Evolutionary conservation across 2,329 filamentous ascomycete genomes (phyloP), one percentile per base, ranked within the genome.

Genomic region (Amylocarpus encephaloides): DNA sequence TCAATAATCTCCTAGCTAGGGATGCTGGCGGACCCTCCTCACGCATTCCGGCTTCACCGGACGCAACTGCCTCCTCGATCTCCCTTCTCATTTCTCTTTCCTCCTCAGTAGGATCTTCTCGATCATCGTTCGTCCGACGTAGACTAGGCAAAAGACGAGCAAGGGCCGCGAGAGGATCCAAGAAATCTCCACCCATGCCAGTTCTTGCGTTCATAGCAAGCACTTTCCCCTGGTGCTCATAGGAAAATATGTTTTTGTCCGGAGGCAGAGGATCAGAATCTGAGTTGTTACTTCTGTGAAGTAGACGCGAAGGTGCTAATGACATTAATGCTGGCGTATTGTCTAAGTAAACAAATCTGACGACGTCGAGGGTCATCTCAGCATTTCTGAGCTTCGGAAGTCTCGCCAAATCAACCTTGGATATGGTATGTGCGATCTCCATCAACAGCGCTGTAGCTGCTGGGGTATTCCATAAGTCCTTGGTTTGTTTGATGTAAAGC

Each of bases 401-500:
- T 1, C 35, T 22, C 2, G 48, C 42, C 5, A 45, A 29, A 15
- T 60, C 43, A 15, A 60, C 52, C 47, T 62, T 64, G 3, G 56
- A 43, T 2, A 64, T 62, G 0, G 61, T 60, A 57, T 81, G 77
- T 35, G 79, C 80, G 12, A 84, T 75, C 63, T 86, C 82, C 33
- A 82, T 73, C 0, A 88, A 72, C 2, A 88, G 67, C 16, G 75
- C 73, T 5, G 77, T 79, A 1, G 75, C 76, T 62, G 86, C 83
- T 1, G 84, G 80, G 0, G 80, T 85, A 57, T 85, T 86, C 85
- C 85, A 88, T 2, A 88, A 69, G 62, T 87, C 84, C 53, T 85
- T 85, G 0, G 81, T 79, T 13, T 82, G 77, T 2, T 71, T 70
- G n/a, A 83, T 75, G 59, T 87, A 88, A 1, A 86, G 71, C 57